Percentiles rank a stretch among this genome's conserved stretches.
These are phyloP conservation scores for Ambrosia artemisiifolia DNA, from an alignment of 129 eudicot genomes.

Conservation along the genomic window DNA sequence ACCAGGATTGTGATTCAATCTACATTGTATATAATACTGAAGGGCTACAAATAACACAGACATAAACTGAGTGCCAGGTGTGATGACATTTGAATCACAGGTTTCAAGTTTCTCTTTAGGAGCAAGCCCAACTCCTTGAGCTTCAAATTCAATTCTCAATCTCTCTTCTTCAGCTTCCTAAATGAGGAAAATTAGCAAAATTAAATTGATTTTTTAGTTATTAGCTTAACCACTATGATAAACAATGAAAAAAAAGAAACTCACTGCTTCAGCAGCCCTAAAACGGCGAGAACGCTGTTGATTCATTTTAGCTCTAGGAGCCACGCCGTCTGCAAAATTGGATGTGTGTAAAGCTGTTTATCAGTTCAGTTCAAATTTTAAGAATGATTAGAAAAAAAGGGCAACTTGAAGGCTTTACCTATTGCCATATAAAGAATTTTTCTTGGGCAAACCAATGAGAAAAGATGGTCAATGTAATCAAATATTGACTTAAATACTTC, in stretches of 20 bases:
- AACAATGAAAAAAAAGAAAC: slow-evolving; percentile 16
- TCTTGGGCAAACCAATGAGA: slow-evolving; percentile 90
- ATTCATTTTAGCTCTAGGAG: slow-evolving; percentile 99
- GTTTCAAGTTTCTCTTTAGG: slow-evolving; percentile 80
- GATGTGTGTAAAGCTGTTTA: slow-evolving; percentile 10
- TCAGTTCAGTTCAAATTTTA: slow-evolving; percentile 11
- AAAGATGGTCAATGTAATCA: slow-evolving; percentile 91
- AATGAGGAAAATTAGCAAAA: slow-evolving; percentile 6
- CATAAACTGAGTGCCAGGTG: slow-evolving; percentile 98
- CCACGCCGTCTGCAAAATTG: slow-evolving; percentile 79
- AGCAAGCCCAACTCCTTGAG: slow-evolving; percentile 55
- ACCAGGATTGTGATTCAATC: slow-evolving; percentile 78
- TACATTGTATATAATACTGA: slow-evolving; percentile 70
- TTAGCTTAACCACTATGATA: neutral
- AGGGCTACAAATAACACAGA: slow-evolving; percentile 85
- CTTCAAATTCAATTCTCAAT: slow-evolving; percentile 70
- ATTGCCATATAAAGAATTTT: slow-evolving; percentile 92
- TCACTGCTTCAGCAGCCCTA: slow-evolving; percentile 97
- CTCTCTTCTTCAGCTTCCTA: slow-evolving; percentile 95
- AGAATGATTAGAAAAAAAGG: neutral
- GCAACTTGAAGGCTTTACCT: slow-evolving; percentile 45
- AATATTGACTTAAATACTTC: slow-evolving; percentile 84
- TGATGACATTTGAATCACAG: slow-evolving; percentile 86
- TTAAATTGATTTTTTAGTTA: neutral
- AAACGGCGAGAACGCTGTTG: slow-evolving; percentile 96